Percentiles rank a stretch among this genome's conserved stretches.
Evolutionary conservation across 164 flowering plant genomes (phyloP).

Genomic region (Piper betle): DNA sequence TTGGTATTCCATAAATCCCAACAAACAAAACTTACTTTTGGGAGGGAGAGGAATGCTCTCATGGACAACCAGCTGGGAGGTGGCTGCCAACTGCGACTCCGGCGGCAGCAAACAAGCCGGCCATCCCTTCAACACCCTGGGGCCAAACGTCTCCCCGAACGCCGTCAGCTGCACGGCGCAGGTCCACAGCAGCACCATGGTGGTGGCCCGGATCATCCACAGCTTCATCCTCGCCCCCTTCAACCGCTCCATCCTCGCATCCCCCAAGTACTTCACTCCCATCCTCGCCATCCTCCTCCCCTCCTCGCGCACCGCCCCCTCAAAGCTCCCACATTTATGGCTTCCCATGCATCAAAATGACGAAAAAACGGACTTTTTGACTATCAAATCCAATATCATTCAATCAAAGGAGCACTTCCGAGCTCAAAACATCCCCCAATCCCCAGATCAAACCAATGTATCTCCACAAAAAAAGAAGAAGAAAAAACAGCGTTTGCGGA

Average conservation of each 20-base stretch:
- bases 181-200: conserved; percentile 72
- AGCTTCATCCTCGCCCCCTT: conserved; percentile 40
- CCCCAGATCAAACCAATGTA: too few species aligned
- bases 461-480: too few species aligned
- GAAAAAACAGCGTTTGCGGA: too few species aligned
- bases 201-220: conserved; percentile 82
- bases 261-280: conserved; percentile 22
- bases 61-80: conserved; percentile 8
- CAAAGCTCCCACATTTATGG: conserved; percentile 1
- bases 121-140: conserved; percentile 76
- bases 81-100: conserved; percentile 10
- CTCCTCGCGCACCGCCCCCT: conserved; percentile 5
- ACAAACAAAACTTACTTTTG: conserved; percentile 16
- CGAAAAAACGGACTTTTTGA: neutral
- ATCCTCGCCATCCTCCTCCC: conserved; percentile 18
- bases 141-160: conserved; percentile 72
- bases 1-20: neutral
- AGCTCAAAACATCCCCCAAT: too few species aligned
- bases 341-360: conserved; percentile 15
- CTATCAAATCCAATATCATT: too few species aligned
- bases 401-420: neutral
- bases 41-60: conserved; percentile 17
- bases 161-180: conserved; percentile 72
- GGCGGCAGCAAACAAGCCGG: conserved; percentile 52
- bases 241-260: conserved; percentile 24